Base-by-base conservation (phyloP, 2,329 filamentous ascomycete species). In the Cercospora sp. region DNA sequence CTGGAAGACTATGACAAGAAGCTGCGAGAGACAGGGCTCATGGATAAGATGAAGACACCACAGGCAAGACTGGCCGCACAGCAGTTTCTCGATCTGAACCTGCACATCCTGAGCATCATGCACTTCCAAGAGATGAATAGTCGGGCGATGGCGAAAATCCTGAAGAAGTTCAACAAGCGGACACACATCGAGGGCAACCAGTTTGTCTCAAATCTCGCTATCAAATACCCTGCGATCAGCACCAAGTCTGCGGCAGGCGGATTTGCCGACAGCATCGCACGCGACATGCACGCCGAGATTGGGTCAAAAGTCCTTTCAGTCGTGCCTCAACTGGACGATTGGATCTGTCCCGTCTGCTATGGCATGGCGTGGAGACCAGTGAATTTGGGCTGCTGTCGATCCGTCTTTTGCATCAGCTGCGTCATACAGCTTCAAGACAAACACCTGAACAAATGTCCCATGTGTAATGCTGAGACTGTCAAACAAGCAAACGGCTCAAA, bases 111-210 rank as follows among this genome's bases (percentile, higher is more conserved):
- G n/a, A 89, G 89, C 69, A 90, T 91, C 62, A 84, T 97, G 71
- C 89, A 90, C 68, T 97, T 96, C 73, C 91, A 94, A 75, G 92
- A 95, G 76, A 89, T 96, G 71, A 96, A 97, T 75, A 87, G 88
- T 71, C 86, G 86, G 31, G 93, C 93, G 0, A 88, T 95, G 74
- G 83, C 83, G 36, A 97, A 97, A 79, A 97, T 97, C 62, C 80
- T 97, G 63, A 97, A 97, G 79, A 97, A 93, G 88, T 97, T 97
- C 77, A 91, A 95, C 80, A 97, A 97, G 79, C 87, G 89, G 67
- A 97, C 93, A 1, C 88, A 90, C 0, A 83, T 96, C 20, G 88
- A 90, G 28, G 88, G 73, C 10, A 68, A 76, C 28, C 40, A 68
- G 6, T 78, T 78, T 61, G 64, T 76, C 48, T 69, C 69, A 3